Base-by-base conservation (phyloP, 352 stramenopile species). In the Pythium sp. region DNA sequence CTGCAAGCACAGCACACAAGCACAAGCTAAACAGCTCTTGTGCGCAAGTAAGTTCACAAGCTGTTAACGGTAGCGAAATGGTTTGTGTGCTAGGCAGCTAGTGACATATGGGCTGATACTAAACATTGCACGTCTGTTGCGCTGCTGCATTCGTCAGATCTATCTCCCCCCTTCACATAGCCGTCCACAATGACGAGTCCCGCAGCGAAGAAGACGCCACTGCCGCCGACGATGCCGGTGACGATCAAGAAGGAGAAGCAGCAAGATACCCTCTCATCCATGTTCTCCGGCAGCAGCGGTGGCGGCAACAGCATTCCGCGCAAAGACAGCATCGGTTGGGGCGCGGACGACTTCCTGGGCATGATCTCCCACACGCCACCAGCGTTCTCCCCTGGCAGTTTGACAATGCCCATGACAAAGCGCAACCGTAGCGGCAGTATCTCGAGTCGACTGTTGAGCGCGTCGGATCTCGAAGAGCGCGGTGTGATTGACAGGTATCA, bases 311-410 rank as follows among this genome's bases (percentile, higher is more conserved):
- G 72, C 38, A 74, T 84, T 38, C 76, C 78, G 54, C 85, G 85
- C 62, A 94, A 93, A 73, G 87, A 95, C 73, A 91, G 80, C 30
- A 87, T 95, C 64, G 86, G 86, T 64, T 94, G 86, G 86, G 84
- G 82, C 55, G 83, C 86, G 11, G 87, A 95, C 71, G 87, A 95
- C 74, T 92, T 95, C 43, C 68, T 95, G 41, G 84, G 86, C 61
- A 95, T 95, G 86, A 95, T 95, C 68, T 89, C 81, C 20, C 91
- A 97, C 77, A 97, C 91, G 8, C 91, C 91, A 32, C 90, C 91
- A n/a, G 89, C 89, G 32, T 97, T 97, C 75, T 97, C 91, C 32
- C 90, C 91, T 2, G 89, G 89, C 36, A 96, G 89, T 73, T 82
- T 95, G 56, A 95, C 85, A 34, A 91, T 94, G 83, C 86, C 88